Conservation (phyloP, 1,284 basidiomycete species). For the Tylopilus sp. region DNA sequence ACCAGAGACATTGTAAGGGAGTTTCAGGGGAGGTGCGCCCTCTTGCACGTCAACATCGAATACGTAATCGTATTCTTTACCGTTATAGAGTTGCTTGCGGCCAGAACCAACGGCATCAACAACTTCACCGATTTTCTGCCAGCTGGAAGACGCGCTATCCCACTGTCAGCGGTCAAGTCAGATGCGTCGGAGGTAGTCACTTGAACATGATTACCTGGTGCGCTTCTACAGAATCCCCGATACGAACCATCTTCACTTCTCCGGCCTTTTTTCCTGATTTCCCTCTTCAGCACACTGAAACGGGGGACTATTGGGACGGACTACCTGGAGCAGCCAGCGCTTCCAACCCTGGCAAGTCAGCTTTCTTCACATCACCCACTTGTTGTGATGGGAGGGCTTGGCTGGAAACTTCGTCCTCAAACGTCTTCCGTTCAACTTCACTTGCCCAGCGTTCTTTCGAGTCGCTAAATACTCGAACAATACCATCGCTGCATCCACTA, state of each 20-base stretch:
- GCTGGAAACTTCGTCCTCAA: conserved; percentile 68
- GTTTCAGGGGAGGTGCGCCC: conserved; percentile 86
- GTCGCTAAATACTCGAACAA: conserved; percentile 84
- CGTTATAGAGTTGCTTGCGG: conserved; percentile 83
- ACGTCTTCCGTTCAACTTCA: conserved; percentile 59
- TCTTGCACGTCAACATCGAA: conserved; percentile 97
- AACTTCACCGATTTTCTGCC: conserved; percentile 95
- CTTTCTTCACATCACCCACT: conserved; percentile 89
- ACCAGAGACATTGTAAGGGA: conserved; percentile 91
- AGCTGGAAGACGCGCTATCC: conserved; percentile 63
- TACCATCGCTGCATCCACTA: conserved; percentile 83
- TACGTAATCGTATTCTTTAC: conserved; percentile 97
- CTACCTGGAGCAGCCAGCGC: conserved; percentile 68
- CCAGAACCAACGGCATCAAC: conserved; percentile 88
- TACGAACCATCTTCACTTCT: conserved; percentile 87
- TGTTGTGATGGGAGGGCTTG: conserved; percentile 73
- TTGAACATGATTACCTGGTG: conserved; percentile 59
- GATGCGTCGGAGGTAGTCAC: neutral
- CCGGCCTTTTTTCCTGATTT: conserved; percentile 80
- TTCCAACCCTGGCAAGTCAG: conserved; percentile 81
- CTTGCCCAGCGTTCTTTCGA: conserved; percentile 72
- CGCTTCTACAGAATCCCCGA: conserved; percentile 75
- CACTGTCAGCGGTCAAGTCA: conserved; percentile 47
- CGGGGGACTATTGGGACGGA: neutral
- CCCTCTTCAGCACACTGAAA: conserved; percentile 10